These are phyloP conservation scores for Emmonsia crescens DNA, from an alignment of 2,329 filamentous ascomycete genomes.

Conservation along the genomic window DNA sequence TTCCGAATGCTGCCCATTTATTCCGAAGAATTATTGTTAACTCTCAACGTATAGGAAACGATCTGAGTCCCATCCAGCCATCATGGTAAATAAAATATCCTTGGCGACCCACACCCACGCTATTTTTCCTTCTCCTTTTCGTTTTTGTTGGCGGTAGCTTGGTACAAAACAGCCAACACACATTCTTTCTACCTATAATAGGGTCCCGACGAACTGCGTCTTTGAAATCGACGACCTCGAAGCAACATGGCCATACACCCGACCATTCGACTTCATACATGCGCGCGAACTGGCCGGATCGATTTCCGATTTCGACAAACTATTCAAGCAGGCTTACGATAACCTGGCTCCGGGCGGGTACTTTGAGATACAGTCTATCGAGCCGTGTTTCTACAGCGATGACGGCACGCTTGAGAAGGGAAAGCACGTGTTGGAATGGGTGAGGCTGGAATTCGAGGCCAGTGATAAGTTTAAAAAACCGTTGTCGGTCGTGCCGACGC, in stretches of 20 bases:
- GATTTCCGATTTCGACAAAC: constrained; percentile 13
- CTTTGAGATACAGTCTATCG: constrained; percentile 37
- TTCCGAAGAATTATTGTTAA: not conserved
- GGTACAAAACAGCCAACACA: not conserved
- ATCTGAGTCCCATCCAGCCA: constrained; percentile 7
- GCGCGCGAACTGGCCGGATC: constrained; percentile 15
- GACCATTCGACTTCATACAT: constrained; percentile 15
- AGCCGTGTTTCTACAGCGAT: constrained; percentile 17
- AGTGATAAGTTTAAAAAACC: constrained; percentile 23
- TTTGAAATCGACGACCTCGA: constrained; percentile 21
- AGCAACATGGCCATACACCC: constrained; percentile 14
- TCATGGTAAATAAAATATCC: not conserved
- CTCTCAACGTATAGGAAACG: constrained; percentile 1
- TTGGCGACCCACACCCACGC: not conserved
- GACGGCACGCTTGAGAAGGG: constrained; percentile 16
- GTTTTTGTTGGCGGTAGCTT: not conserved
- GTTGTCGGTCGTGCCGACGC: constrained; percentile 25
- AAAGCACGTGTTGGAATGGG: not conserved
- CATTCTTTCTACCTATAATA: constrained; percentile 2
- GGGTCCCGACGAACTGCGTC: constrained; percentile 18
- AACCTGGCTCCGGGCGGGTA: constrained; percentile 40
- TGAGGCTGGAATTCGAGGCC: constrained; percentile 4
- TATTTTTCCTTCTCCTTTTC: not conserved
- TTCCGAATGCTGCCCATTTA: not conserved
- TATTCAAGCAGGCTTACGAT: constrained; percentile 16